Evolutionary conservation across 1,284 basidiomycete genomes (phyloP).

Genomic region (Kwoniella shivajii): DNA sequence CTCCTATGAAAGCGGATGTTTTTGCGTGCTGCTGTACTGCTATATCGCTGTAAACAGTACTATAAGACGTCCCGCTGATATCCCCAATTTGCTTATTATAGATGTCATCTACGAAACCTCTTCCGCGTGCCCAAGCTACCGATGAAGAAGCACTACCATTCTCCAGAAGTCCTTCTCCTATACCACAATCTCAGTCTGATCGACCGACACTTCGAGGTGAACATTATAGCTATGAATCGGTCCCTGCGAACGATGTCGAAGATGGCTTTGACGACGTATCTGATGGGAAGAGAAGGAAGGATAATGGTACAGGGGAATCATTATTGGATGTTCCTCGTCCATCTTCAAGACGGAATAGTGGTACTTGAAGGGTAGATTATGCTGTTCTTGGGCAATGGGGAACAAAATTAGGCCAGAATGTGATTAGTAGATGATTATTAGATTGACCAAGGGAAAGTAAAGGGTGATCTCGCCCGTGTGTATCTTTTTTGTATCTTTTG

Average conservation of each 20-base stretch:
- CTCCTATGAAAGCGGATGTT: not conserved
- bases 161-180: slow-evolving; percentile 39
- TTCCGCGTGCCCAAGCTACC: slow-evolving; percentile 11
- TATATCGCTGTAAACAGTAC: not conserved
- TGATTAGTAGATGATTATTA: too few relatives aligned
- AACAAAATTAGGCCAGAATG: too few relatives aligned
- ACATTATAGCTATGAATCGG: slow-evolving; percentile 20
- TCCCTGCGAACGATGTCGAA: slow-evolving; percentile 1
- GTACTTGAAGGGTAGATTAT: too few relatives aligned
- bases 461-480: too few relatives aligned
- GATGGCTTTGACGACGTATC: not conserved
- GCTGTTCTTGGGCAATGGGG: too few relatives aligned
- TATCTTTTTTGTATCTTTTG: too few relatives aligned
- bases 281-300: not conserved
- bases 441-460: too few relatives aligned
- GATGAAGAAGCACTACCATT: slow-evolving; percentile 34
- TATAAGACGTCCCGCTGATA: not conserved
- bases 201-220: slow-evolving; percentile 11
- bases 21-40: too few relatives aligned
- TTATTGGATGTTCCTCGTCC: not conserved
- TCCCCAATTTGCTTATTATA: not conserved
- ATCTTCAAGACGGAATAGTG: not conserved
- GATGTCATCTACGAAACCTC: slow-evolving; percentile 20
- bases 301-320: not conserved
- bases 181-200: slow-evolving; percentile 16